These are phyloP conservation scores for Starmerella vaccinii DNA, from an alignment of 805 yeast species.

Conservation along the genomic window DNA sequence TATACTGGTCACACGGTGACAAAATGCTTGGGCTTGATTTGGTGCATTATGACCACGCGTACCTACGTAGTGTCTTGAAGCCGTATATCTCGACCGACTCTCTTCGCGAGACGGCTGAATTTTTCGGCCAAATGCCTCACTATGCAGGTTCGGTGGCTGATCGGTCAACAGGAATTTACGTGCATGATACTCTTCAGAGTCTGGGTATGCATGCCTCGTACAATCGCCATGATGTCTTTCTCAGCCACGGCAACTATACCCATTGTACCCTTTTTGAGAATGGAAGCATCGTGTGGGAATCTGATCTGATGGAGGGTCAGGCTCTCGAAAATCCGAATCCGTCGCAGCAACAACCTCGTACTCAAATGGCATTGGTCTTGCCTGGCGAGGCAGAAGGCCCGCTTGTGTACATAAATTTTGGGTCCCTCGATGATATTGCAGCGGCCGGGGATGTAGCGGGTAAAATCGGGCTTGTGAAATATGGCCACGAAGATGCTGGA, in stretches of 20 bases:
- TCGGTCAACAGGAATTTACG: conserved; percentile 54
- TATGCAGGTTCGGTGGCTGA: conserved; percentile 85
- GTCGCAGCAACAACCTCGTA: conserved; percentile 26
- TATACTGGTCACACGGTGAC: conserved; percentile 32
- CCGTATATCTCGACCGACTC: conserved; percentile 44
- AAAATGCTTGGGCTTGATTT: conserved; percentile 27
- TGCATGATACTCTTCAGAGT: conserved; percentile 47
- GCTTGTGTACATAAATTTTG: conserved; percentile 58
- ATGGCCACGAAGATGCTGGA: conserved; percentile 44
- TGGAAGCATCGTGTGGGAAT: conserved; percentile 31
- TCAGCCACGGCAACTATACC: conserved; percentile 53
- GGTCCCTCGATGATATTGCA: conserved; percentile 41
- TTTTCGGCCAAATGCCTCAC: conserved; percentile 73
- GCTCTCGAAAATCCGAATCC: conserved; percentile 25
- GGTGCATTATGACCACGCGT: conserved; percentile 48
- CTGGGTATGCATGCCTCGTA: conserved; percentile 40
- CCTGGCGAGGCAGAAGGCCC: conserved; percentile 47
- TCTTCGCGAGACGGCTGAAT: conserved; percentile 58
- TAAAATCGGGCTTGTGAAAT: conserved; percentile 51
- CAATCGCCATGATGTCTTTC: conserved; percentile 38
- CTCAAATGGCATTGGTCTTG: conserved; percentile 46
- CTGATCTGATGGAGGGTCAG: conserved; percentile 30
- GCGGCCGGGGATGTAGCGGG: conserved; percentile 36
- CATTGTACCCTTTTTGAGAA: conserved; percentile 26
- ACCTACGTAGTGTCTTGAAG: conserved; percentile 41